Conservation (phyloP, 345 rosid genomes). For the Carallia pectinifolia region DNA sequence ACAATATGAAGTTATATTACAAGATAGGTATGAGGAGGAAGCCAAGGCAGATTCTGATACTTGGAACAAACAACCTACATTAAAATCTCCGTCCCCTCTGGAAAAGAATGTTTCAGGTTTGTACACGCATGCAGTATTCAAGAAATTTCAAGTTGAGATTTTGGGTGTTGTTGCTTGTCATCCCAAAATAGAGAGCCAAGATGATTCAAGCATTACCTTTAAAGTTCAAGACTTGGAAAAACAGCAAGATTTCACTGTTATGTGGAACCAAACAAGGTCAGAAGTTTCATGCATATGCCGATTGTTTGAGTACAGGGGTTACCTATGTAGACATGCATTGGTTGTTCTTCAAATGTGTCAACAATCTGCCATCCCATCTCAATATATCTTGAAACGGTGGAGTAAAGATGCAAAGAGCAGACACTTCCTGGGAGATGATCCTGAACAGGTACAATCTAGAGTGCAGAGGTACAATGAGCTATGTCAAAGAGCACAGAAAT, state of each 20-base stretch:
- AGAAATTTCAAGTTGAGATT: constrained; percentile 61
- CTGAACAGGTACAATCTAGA: constrained; percentile 53
- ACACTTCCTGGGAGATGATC: constrained; percentile 41
- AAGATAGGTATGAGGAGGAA: constrained; percentile 67
- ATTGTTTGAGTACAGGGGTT: constrained; percentile 59
- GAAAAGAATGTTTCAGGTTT: constrained; percentile 62
- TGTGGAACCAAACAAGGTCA: constrained; percentile 46
- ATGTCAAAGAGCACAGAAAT: constrained; percentile 48
- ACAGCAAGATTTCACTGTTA: constrained; percentile 45
- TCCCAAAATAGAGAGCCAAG: constrained; percentile 59
- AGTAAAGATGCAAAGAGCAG: constrained; percentile 64
- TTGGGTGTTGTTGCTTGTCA: constrained; percentile 66
- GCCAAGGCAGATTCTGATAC: constrained; percentile 68
- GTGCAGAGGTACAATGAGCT: constrained; percentile 53
- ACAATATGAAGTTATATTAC: constrained; percentile 51
- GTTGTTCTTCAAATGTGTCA: constrained; percentile 66
- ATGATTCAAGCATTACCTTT: constrained; percentile 40
- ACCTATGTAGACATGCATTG: constrained; percentile 64
- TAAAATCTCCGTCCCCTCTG: constrained; percentile 72
- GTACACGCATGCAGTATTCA: constrained; percentile 63
- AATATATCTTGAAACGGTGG: constrained; percentile 65
- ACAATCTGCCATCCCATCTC: constrained; percentile 53
- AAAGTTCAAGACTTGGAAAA: constrained; percentile 68
- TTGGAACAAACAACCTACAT: constrained; percentile 57
- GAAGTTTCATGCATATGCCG: constrained; percentile 61